Evolutionary conservation across 192 early-diverging fungal species (phyloP), one percentile per base, ranked within the genome.

Genomic region (Entrophospora sp.): DNA sequence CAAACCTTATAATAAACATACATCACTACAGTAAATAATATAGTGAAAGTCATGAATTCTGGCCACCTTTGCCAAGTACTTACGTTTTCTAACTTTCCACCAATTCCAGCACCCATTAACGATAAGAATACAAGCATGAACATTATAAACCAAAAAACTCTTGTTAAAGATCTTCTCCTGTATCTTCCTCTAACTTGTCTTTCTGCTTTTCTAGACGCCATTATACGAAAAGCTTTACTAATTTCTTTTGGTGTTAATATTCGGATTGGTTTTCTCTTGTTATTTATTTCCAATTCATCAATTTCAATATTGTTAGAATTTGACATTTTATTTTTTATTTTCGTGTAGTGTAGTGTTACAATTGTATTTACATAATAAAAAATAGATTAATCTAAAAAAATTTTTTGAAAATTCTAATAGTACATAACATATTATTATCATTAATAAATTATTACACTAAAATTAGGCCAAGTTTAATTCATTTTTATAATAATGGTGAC

Each of bases 1-100:
- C 56, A 5, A 14, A 59, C 56, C 36, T 59, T 59, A 36, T 59
- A 59, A 38, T 59, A 59, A 59, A 38, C 56, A 25, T 59, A 59
- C 56, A 59, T 59, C 9, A 59, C 24, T 5, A 59, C 5, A 4
- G 20, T 2, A 40, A 59, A 25, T 5, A 35, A 2, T 2, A 10
- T n/a, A 7, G 28, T 10, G 5, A 59, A 27, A 37, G 36, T 38
- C 18, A 12, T 20, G 24, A 59, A 59, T 59, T 59, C 56, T 37
- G 56, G 56, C 56, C 56, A 59, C 14, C 36, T 35, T 37, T 59
- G 5, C 56, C 56, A 40, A 6, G 56, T 36, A 25, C 36, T 27
- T 22, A 59, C 36, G 22, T 40, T 59, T 38, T 27, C 56, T 59
- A 59, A 25, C n/a, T 12, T 20, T 3, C 56, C 56, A 37, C 36